These are phyloP conservation scores for Ogataea dorogensis DNA, from an alignment of 805 yeast species.

Conservation along the genomic window DNA sequence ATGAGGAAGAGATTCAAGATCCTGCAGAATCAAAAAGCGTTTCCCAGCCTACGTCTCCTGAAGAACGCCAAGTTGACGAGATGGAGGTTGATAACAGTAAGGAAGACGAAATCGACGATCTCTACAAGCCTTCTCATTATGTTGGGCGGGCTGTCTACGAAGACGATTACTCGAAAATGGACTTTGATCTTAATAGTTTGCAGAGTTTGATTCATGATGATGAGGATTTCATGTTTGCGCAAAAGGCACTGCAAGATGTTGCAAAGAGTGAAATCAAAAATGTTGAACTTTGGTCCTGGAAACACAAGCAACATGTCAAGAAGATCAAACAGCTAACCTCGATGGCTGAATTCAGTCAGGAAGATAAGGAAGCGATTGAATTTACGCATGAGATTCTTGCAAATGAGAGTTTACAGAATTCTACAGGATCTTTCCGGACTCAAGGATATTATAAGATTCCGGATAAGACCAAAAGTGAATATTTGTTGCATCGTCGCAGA, in stretches of 20 bases:
- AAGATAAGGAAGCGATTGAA: constrained; percentile 28
- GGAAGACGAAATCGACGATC: constrained; percentile 25
- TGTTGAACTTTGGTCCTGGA: constrained; percentile 68
- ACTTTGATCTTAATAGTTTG: constrained; percentile 46
- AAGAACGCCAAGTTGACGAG: constrained; percentile 29
- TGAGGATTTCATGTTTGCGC: constrained; percentile 64
- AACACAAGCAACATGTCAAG: constrained; percentile 37
- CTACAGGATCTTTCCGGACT: constrained; percentile 63
- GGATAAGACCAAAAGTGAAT: constrained; percentile 69
- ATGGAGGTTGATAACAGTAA: constrained; percentile 24
- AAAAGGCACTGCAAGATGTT: constrained; percentile 39
- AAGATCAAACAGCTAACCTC: constrained; percentile 15
- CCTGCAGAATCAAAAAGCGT: constrained; percentile 11
- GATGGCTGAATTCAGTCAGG: constrained; percentile 24
- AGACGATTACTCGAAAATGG: constrained; percentile 39
- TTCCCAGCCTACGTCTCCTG: constrained; percentile 30
- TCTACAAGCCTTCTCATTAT: constrained; percentile 51
- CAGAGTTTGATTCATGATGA: constrained; percentile 63
- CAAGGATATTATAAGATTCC: constrained; percentile 73
- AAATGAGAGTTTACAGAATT: constrained; percentile 36
- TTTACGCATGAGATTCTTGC: constrained; percentile 29
- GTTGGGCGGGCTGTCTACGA: constrained; percentile 56
- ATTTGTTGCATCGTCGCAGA: constrained; percentile 78
- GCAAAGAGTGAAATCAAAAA: constrained; percentile 31
- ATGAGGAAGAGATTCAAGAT: constrained; percentile 22